These are phyloP conservation scores for Saxophila tyrrhenica DNA, from an alignment of 495 filamentous ascomycete species.

Conservation along the genomic window DNA sequence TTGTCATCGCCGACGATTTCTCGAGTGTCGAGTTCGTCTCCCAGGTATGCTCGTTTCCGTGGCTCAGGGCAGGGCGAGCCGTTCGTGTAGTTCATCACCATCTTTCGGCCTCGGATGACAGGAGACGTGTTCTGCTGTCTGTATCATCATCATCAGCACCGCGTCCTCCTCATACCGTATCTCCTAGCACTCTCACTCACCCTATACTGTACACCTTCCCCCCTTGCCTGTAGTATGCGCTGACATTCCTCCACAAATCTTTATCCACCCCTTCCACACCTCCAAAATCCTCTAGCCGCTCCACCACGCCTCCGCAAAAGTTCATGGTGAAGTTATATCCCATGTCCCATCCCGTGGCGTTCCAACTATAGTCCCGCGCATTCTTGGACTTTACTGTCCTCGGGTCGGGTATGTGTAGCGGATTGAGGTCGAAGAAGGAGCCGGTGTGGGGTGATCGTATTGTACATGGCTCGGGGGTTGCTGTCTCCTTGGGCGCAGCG, in stretches of 20 bases:
- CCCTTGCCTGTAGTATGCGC: constrained; percentile 71
- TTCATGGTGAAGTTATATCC: constrained; percentile 88
- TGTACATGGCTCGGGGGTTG: constrained; percentile 54
- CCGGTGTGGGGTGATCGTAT: constrained; percentile 61
- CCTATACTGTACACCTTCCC: constrained; percentile 76
- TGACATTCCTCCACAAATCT: constrained; percentile 63
- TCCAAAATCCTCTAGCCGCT: constrained; percentile 53
- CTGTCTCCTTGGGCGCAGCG: constrained; percentile 27
- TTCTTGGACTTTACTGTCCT: constrained; percentile 49
- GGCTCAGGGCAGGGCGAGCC: constrained; percentile 61
- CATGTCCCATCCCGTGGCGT: constrained; percentile 74
- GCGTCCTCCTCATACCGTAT: constrained; percentile 1
- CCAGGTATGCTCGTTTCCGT: background rate
- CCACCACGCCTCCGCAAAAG: constrained; percentile 79
- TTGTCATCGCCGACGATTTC: constrained; percentile 18
- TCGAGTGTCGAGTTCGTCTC: constrained; percentile 2
- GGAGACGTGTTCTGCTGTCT: constrained; percentile 59
- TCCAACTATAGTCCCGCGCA: constrained; percentile 62
- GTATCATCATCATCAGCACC: constrained; percentile 4
- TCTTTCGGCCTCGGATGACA: constrained; percentile 74
- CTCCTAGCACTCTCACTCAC: constrained; percentile 35
- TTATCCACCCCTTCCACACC: constrained; percentile 47
- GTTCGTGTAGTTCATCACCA: constrained; percentile 82
- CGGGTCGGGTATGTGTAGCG: constrained; percentile 52
- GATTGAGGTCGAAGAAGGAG: constrained; percentile 80